Conservation (phyloP, 2,329 filamentous ascomycete genomes). For the Ophiostoma perfectum region DNA sequence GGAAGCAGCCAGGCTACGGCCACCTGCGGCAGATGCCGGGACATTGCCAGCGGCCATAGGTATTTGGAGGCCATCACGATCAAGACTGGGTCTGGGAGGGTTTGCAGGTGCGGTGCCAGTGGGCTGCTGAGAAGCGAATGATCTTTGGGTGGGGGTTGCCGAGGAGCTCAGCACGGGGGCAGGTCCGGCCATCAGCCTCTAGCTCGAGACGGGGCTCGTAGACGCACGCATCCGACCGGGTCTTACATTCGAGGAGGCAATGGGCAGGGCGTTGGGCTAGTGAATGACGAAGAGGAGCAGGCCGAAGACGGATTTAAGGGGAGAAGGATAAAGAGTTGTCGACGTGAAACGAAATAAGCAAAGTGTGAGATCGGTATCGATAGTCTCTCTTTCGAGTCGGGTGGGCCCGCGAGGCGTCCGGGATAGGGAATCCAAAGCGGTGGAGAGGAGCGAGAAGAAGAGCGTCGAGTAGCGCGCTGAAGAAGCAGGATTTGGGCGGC, state of each 20-base stretch:
- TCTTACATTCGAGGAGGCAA: slow-evolving; percentile 20
- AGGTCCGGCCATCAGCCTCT: slow-evolving; percentile 36
- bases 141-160: slow-evolving; percentile 51
- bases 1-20: slow-evolving; percentile 48
- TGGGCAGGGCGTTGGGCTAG: neutral
- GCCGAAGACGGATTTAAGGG: neutral
- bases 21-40: slow-evolving; percentile 23
- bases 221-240: slow-evolving; percentile 30
- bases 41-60: slow-evolving; percentile 39
- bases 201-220: slow-evolving; percentile 30
- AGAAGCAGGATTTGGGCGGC: neutral
- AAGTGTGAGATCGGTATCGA: neutral
- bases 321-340: neutral
- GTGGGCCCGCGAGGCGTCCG: neutral
- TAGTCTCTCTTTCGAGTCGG: neutral
- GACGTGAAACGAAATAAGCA: neutral
- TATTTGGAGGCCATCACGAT: slow-evolving; percentile 49
- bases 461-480: neutral
- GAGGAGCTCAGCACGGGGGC: slow-evolving; percentile 49
- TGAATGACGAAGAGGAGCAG: neutral
- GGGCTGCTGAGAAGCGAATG: slow-evolving; percentile 41
- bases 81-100: slow-evolving; percentile 43
- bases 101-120: slow-evolving; percentile 35
- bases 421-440: neutral
- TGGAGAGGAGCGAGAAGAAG: neutral